Evolutionary conservation across 495 filamentous ascomycete genomes (phyloP), one percentile per base, ranked within the genome.

Genomic region (Penicillium canescens): DNA sequence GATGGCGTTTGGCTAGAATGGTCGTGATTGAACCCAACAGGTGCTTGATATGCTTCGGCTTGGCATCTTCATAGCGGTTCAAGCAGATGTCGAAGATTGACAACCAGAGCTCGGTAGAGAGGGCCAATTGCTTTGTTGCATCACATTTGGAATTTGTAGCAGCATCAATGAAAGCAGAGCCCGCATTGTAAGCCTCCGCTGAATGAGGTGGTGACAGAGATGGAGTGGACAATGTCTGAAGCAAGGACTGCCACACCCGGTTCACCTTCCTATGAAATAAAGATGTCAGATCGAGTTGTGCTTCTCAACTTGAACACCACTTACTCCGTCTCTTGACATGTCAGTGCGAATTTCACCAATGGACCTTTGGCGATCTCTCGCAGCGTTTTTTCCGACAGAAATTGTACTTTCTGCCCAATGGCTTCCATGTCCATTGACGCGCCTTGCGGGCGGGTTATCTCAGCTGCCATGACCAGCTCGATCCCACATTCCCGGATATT

Each of bases 41-140:
- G 56, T 90, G 86, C 62, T 85, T 85, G 79, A 92, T 80, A 26
- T 89, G 85, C 46, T 91, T 87, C 23, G 86, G 79, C 52, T 86
- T 86, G 34, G 87, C 81, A 57, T 84, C 82, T 56, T 93, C 87
- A 55, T 83, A 90, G 70, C 84, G 87, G 50, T 84, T 78, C 54
- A 96, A 72, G 57, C 85, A 93, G 44, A 88, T 82, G 12, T 84
- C 70, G 62, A 94, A 90, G 4, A 88, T 65, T 39, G 75, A 71
- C 11, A 77, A 59, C 70, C 86, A 89, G 9, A 78, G 75, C 13
- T 64, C 58, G 20, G 81, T 62, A 12, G 78, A 78, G 26, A 82
- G 82, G 9, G 76, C 65, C 24, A 82, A 33, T 44, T 65, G 42
- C 14, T 62, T 66, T 1, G 78, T 69, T 23, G 50, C 43, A 6